phyloP scores from a whole-genome alignment of 164 flowering plant species.

The Aristolochia californica region DNA sequence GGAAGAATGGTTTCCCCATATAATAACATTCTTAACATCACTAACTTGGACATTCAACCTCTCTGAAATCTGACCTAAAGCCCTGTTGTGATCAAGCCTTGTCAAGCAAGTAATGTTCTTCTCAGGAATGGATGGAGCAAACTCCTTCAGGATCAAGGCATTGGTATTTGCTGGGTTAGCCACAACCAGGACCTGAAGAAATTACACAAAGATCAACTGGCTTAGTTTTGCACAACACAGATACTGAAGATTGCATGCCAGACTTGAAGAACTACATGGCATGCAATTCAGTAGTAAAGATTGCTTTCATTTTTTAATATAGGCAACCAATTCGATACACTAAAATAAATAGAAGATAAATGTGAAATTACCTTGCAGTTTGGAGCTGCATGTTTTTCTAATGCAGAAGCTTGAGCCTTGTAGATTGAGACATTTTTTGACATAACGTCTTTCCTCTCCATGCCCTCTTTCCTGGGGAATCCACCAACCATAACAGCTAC shows the following conservation, averaged over 20 bases:
- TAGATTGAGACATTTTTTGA: conserved; percentile 91
- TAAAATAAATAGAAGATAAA: not conserved
- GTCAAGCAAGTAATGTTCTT: conserved; percentile 90
- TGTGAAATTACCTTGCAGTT: conserved; percentile 73
- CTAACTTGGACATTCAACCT: conserved; percentile 75
- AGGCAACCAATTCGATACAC: no score
- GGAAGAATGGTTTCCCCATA: conserved; percentile 98
- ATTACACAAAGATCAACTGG: not conserved
- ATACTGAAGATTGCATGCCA: no score
- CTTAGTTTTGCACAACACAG: no score
- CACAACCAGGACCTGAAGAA: conserved; percentile 81
- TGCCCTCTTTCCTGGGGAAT: conserved; percentile 97
- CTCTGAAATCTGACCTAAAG: conserved; percentile 94
- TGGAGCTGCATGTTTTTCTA: conserved; percentile 88
- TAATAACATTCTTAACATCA: conserved; percentile 92
- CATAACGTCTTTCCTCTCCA: conserved; percentile 99
- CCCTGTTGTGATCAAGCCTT: conserved; percentile 96
- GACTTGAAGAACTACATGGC: no score
- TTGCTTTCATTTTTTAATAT: no score
- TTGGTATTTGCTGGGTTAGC: conserved; percentile 99
- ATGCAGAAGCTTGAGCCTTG: conserved; percentile 94
- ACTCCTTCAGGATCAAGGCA: conserved; percentile 96
- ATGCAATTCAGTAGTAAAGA: not conserved
- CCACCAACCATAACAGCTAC: conserved; percentile 99
- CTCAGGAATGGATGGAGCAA: conserved; percentile 49